phyloP scores from a whole-genome alignment of 768 basidiomycete genomes.

The Russula compacta region DNA sequence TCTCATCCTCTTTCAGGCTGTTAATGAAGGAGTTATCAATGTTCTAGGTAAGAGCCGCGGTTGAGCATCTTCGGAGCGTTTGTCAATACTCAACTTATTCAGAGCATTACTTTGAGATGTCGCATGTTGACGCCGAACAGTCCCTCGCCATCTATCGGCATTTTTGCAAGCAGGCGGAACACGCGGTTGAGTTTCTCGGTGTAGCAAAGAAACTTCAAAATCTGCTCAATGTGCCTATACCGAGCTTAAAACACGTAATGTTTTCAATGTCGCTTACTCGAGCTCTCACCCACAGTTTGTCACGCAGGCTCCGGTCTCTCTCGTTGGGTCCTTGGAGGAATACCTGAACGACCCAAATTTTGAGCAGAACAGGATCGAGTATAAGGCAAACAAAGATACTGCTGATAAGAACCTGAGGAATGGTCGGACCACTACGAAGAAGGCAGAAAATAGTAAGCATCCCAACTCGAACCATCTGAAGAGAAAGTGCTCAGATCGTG shows the following conservation, averaged over 20 bases:
- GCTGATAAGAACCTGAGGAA: conserved; percentile 37
- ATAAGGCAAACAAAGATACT: conserved; percentile 69
- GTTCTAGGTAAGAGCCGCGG: conserved; percentile 49
- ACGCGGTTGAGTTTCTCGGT: conserved; percentile 84
- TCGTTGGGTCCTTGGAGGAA: conserved; percentile 90
- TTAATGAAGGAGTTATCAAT: conserved; percentile 90
- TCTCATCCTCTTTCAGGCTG: conserved; percentile 88
- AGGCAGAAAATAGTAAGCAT: conserved; percentile 27
- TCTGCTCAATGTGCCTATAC: conserved; percentile 86
- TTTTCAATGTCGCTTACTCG: not conserved
- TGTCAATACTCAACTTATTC: not conserved
- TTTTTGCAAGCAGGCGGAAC: conserved; percentile 91
- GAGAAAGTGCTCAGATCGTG: not conserved
- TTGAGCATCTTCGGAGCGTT: conserved; percentile 26
- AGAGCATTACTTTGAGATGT: conserved; percentile 99
- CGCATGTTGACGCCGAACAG: conserved; percentile 78
- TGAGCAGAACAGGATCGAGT: conserved; percentile 89
- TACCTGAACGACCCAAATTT: conserved; percentile 96
- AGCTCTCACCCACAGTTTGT: not conserved
- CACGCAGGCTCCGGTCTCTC: conserved; percentile 78
- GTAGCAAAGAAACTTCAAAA: conserved; percentile 92
- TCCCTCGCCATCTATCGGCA: conserved; percentile 84
- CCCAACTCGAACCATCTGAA: not conserved
- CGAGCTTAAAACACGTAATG: conserved; percentile 83
- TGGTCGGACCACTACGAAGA: conserved; percentile 18